Conservation (phyloP, 2,329 filamentous ascomycete genomes). For the Botrytis paeoniae region DNA sequence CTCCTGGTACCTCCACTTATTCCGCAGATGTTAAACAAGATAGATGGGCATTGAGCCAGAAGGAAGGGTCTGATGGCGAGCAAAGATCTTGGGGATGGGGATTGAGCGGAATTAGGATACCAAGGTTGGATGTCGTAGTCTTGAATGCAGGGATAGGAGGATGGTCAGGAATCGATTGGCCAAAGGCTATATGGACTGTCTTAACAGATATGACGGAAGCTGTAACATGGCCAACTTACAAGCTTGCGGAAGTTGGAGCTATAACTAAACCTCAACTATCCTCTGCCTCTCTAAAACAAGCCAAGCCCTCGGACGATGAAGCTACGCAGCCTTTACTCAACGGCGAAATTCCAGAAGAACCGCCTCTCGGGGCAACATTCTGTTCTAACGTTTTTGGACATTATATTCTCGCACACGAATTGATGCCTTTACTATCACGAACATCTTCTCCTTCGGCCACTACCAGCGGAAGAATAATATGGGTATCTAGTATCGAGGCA, state of each 20-base stretch:
- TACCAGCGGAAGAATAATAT: slow-evolving; percentile 58
- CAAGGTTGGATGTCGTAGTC: slow-evolving; percentile 74
- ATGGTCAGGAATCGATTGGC: slow-evolving; percentile 77
- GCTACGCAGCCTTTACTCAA: slow-evolving; percentile 32
- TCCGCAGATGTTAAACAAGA: slow-evolving; percentile 33
- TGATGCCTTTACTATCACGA: slow-evolving; percentile 65
- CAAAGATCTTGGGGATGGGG: slow-evolving; percentile 42
- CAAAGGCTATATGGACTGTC: slow-evolving; percentile 48
- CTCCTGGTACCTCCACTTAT: slow-evolving; percentile 35
- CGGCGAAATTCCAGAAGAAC: slow-evolving; percentile 43
- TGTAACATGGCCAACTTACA: slow-evolving; percentile 76
- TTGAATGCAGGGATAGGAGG: slow-evolving; percentile 89
- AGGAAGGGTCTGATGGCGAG: slow-evolving; percentile 49
- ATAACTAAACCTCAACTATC: slow-evolving; percentile 52
- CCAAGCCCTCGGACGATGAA: slow-evolving; percentile 21
- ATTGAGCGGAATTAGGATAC: slow-evolving; percentile 49
- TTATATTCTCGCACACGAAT: slow-evolving; percentile 80
- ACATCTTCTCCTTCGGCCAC: slow-evolving; percentile 29
- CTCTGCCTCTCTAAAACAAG: background rate
- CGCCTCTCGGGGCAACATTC: slow-evolving; percentile 76
- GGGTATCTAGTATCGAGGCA: slow-evolving; percentile 82
- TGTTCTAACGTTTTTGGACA: slow-evolving; percentile 93
- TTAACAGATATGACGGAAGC: slow-evolving; percentile 63
- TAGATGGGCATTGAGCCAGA: slow-evolving; percentile 44
- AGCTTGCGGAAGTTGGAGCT: slow-evolving; percentile 57